A percentile compares a stretch with the other conserved stretches of the same genome.
phyloP scores from a whole-genome alignment of 2,329 filamentous ascomycete genomes.

The Claviceps digitariae region DNA sequence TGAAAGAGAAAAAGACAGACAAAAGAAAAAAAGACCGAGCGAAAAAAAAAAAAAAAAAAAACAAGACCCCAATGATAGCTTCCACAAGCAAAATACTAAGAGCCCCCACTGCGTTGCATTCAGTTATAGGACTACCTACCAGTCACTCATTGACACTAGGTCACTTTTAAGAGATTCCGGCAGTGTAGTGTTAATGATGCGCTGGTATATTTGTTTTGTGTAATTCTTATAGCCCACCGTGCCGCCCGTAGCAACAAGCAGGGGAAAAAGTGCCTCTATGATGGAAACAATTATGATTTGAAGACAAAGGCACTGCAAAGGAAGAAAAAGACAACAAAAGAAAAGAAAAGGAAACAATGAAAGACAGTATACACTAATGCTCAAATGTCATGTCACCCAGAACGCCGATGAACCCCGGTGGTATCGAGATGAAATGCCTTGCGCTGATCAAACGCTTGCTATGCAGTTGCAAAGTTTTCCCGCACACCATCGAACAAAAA shows the following conservation, averaged over 20 bases:
- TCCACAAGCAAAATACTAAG: too few relatives aligned
- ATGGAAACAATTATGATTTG: background rate
- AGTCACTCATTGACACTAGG: background rate
- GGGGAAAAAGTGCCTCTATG: background rate
- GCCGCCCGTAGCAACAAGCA: background rate
- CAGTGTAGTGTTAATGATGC: background rate
- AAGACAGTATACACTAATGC: slow-evolving; percentile 4
- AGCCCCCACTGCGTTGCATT: too few relatives aligned
- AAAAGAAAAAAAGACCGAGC: too few relatives aligned
- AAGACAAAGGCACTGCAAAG: background rate
- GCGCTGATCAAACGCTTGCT: slow-evolving; percentile 28
- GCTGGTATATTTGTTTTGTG: background rate
- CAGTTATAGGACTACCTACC: too few relatives aligned
- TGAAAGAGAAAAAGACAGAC: too few relatives aligned
- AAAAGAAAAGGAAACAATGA: slow-evolving; percentile 3
- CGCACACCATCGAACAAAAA: slow-evolving; percentile 16
- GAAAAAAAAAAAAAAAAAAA: too few relatives aligned
- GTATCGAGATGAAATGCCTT: slow-evolving; percentile 31
- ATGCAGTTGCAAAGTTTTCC: slow-evolving; percentile 23
- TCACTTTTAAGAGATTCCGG: background rate
- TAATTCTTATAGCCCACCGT: too few relatives aligned
- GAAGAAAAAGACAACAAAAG: background rate
- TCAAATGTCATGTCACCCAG: slow-evolving; percentile 12
- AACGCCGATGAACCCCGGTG: slow-evolving; percentile 21
- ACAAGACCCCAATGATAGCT: too few relatives aligned